phyloP scores from a whole-genome alignment of 108 stramenopile species.

The Poteriospumella lacustris region DNA sequence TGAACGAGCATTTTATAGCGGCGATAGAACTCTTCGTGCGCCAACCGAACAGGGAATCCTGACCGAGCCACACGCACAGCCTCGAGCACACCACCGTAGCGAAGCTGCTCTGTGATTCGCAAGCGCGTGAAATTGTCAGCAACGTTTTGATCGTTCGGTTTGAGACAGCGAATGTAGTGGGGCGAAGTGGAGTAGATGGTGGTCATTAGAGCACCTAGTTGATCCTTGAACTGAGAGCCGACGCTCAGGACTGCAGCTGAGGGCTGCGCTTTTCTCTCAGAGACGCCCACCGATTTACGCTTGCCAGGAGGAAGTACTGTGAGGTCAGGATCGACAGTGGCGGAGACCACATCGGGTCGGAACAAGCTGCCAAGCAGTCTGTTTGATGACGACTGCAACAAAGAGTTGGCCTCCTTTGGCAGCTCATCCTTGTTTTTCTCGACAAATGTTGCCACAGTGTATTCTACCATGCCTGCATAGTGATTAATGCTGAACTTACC shows the following conservation, averaged over 20 bases:
- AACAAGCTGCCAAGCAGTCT: not conserved
- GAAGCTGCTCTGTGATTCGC: conserved; percentile 85
- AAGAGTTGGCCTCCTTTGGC: not conserved
- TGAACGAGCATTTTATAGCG: conserved; percentile 57
- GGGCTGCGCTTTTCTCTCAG: not conserved
- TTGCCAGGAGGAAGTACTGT: too few relatives aligned
- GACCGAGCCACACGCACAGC: conserved; percentile 97
- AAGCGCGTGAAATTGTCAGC: conserved; percentile 65
- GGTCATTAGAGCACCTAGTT: conserved; percentile 71
- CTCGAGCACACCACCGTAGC: conserved; percentile 97
- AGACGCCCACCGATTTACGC: not conserved
- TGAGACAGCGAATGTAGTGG: conserved; percentile 81
- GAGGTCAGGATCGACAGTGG: too few relatives aligned
- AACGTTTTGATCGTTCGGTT: conserved; percentile 84
- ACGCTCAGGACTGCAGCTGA: conserved; percentile 59
- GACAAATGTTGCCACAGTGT: conserved; percentile 46
- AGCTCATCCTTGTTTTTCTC: conserved; percentile 54
- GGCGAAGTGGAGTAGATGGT: conserved; percentile 70
- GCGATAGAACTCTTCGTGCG: conserved; percentile 76
- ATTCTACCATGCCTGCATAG: conserved; percentile 50
- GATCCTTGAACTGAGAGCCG: conserved; percentile 76
- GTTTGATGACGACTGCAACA: not conserved
- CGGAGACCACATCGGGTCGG: not conserved
- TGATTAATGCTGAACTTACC: conserved; percentile 43
- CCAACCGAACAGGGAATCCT: conserved; percentile 94